These are phyloP conservation scores for Russula sp. DNA, from an alignment of 768 basidiomycete species.

Conservation along the genomic window DNA sequence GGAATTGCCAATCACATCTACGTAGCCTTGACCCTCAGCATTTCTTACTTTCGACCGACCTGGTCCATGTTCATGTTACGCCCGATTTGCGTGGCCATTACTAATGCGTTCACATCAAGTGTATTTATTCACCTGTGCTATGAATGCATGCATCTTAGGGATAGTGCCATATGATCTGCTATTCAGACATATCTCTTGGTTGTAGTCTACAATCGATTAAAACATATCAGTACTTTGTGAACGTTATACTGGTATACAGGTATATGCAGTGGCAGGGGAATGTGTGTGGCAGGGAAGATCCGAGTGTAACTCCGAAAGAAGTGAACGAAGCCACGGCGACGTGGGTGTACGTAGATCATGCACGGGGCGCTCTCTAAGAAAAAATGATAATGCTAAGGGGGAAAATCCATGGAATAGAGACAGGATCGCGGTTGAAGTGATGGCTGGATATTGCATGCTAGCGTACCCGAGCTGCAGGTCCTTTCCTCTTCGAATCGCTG, in stretches of 20 bases:
- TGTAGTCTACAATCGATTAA: conserved; percentile 18
- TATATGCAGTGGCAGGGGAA: conserved; percentile 5
- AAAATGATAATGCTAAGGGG: conserved; percentile 1
- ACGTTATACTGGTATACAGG: conserved; percentile 22
- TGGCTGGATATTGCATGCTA: not conserved
- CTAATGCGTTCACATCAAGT: conserved; percentile 5
- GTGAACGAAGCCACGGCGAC: not conserved
- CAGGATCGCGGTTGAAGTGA: not conserved
- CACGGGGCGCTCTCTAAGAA: not conserved
- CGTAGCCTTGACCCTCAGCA: not conserved
- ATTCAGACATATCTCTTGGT: not conserved
- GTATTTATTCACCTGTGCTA: conserved; percentile 9
- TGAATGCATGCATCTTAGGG: not conserved
- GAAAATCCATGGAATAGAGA: not conserved
- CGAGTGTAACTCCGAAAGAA: not conserved
- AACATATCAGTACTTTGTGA: conserved; percentile 9
- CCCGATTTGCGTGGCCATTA: not conserved
- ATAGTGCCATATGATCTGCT: conserved; percentile 9
- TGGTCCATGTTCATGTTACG: not conserved
- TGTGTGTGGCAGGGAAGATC: not conserved
- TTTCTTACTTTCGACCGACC: not conserved
- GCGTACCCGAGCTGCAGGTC: conserved; percentile 3
- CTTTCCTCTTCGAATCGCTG: conserved; percentile 7
- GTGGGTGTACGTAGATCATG: not conserved
- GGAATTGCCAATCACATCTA: not conserved